Conservation (phyloP, 2,329 filamentous ascomycete species). For the Cercospora beticola region DNA sequence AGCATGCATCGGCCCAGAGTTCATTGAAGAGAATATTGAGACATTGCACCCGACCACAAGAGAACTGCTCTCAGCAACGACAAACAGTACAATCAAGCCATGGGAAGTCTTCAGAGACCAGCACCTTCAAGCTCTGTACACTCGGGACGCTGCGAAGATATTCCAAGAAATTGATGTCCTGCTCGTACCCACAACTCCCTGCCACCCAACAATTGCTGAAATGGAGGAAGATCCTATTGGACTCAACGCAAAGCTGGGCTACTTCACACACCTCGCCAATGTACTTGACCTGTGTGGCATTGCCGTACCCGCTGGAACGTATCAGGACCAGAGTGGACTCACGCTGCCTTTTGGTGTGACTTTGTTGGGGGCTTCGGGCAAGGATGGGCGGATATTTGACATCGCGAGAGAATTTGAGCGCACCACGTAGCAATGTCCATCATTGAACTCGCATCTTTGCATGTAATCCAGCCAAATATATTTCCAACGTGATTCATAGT, state of each 20-base stretch:
- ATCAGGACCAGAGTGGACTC: conserved; percentile 30
- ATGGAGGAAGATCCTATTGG: conserved; percentile 53
- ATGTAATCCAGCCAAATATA: too few species aligned
- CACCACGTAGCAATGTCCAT: too few species aligned
- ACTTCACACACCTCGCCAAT: conserved; percentile 62
- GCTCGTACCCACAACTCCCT: conserved; percentile 55
- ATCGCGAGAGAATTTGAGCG: conserved; percentile 39
- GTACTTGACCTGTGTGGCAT: conserved; percentile 59
- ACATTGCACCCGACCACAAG: conserved; percentile 52
- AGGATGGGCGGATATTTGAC: conserved; percentile 44
- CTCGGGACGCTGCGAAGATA: conserved; percentile 43
- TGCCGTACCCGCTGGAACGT: conserved; percentile 53
- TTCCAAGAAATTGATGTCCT: conserved; percentile 50
- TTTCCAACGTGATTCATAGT: too few species aligned
- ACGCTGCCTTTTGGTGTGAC: conserved; percentile 45
- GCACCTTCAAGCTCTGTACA: conserved; percentile 47
- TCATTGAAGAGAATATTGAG: conserved; percentile 41
- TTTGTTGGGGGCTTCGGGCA: conserved; percentile 40
- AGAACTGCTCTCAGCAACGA: conserved; percentile 45
- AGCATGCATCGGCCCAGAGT: conserved; percentile 44
- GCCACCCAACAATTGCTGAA: conserved; percentile 52
- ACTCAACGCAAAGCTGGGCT: conserved; percentile 56
- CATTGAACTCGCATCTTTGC: too few species aligned
- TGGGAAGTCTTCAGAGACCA: conserved; percentile 53
- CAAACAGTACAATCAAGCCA: conserved; percentile 43